Conservation (phyloP, 768 basidiomycete genomes). For the Russula foetens region DNA sequence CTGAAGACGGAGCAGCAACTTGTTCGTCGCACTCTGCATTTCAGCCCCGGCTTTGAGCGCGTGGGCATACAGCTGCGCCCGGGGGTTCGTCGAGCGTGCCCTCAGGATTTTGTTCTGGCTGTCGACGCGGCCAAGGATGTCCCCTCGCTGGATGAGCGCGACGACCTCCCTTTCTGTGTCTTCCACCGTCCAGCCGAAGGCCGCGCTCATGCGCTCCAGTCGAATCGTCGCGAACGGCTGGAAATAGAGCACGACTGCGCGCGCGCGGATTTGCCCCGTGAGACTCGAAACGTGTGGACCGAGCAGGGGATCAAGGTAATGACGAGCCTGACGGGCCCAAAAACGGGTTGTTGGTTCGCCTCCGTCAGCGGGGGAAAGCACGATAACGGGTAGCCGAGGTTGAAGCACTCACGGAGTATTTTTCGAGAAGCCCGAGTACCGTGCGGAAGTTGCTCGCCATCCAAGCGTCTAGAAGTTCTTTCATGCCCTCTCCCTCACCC, state of each 20-base stretch:
- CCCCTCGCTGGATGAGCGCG: conserved; percentile 63
- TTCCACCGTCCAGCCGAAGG: conserved; percentile 75
- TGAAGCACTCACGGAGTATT: conserved; percentile 48
- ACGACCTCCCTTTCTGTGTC: conserved; percentile 71
- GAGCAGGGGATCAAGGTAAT: conserved; percentile 73
- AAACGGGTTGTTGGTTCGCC: neutral
- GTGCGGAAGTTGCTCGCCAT: conserved; percentile 81
- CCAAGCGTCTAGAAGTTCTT: conserved; percentile 81
- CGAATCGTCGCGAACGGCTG: conserved; percentile 82
- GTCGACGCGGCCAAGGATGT: conserved; percentile 79
- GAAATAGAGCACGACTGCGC: conserved; percentile 82
- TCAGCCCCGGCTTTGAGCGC: conserved; percentile 67
- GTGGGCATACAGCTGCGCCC: conserved; percentile 66
- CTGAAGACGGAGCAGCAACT: conserved; percentile 73
- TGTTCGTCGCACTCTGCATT: conserved; percentile 66
- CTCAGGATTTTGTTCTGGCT: conserved; percentile 86
- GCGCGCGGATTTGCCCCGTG: conserved; percentile 61
- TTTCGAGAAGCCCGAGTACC: conserved; percentile 65
- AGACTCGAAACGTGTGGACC: conserved; percentile 57
- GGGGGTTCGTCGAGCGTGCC: conserved; percentile 71
- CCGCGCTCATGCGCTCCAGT: conserved; percentile 72
- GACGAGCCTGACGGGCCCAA: conserved; percentile 47
- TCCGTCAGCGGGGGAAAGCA: neutral
- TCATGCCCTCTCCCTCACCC: conserved; percentile 25
- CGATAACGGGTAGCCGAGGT: neutral